These are phyloP conservation scores for Inonotus hispidus DNA, from an alignment of 1,284 basidiomycete genomes.

Conservation along the genomic window DNA sequence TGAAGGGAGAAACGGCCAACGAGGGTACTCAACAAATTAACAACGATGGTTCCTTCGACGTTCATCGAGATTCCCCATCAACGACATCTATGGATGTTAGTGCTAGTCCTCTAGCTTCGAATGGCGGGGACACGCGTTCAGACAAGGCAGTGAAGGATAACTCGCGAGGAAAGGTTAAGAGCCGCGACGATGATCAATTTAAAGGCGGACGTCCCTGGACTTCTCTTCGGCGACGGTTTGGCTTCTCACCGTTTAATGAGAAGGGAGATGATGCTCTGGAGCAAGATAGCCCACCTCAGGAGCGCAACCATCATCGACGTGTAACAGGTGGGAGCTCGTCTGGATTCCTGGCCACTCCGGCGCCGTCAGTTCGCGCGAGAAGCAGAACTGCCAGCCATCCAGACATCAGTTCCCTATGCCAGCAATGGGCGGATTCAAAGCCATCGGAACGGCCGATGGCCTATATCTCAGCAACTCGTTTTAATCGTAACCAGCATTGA, in stretches of 20 bases:
- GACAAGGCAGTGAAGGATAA: background rate
- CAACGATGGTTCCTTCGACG: background rate
- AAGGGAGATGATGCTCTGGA: background rate
- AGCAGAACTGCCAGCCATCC: conserved; percentile 42
- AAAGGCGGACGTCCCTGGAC: conserved; percentile 47
- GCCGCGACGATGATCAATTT: conserved; percentile 27
- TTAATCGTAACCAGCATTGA: background rate
- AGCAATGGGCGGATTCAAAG: conserved; percentile 48
- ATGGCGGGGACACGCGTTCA: background rate
- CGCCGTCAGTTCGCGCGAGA: conserved; percentile 43
- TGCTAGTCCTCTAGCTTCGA: background rate
- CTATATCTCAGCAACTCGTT: conserved; percentile 7
- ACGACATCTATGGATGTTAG: background rate
- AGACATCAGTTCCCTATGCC: conserved; percentile 51
- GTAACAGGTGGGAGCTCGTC: background rate
- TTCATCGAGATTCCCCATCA: background rate
- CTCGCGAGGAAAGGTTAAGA: background rate
- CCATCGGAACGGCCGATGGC: conserved; percentile 48
- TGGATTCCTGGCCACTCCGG: conserved; percentile 30
- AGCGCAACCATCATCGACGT: background rate
- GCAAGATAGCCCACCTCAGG: background rate
- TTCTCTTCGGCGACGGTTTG: conserved; percentile 34
- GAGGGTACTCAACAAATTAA: conserved; percentile 57
- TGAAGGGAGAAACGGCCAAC: conserved; percentile 64
- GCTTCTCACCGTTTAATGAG: background rate